Base-by-base conservation (phyloP, 192 early-diverging fungal genomes). In the Gryganskiella cystojenkinii region DNA sequence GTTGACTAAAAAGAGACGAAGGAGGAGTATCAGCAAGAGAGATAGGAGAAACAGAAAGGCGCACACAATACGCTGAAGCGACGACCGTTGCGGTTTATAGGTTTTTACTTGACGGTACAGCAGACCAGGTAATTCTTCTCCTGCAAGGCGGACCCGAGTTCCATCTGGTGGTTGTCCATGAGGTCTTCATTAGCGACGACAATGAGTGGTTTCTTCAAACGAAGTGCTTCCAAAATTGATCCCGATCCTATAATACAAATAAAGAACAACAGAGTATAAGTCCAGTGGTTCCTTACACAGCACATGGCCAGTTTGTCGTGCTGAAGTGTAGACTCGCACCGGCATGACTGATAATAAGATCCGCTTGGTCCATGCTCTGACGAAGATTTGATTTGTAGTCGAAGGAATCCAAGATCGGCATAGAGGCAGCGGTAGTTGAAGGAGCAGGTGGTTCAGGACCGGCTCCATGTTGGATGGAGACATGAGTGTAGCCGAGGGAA, bases 131-230 rank as follows among this genome's bases (percentile, higher is more conserved):
- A 89, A 22, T 81, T 83, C 57, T 85, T 66, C 0, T 65, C 53
- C 7, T 86, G 84, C 56, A 98, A 83, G 19, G 87, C 91, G 7
- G 80, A 56, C 3, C 92, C 95, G 47, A 98, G 85, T 75, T 98
- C 95, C 30, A 53, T 49, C 79, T 98, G 96, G 71, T 98, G 96
- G 78, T 95, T 91, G 68, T 95, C 88, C 92, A 93, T 90, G 22
- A 98, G 82, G 37, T 59, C 67, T 15, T 78, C 74, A 79, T 98
- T 98, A 0, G 91, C 90, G 11, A 97, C 93, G 4, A 85, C 87
- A 8, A 95, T 89, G 1, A 94, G 58, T 17, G 82, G 61, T 40
- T 89, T 89, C 52, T 92, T 89, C 43, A 87, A 61, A 30, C 90
- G 83, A 34, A 92, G 79, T 2, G 89, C 86, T 60, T 98, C 95